phyloP scores from a whole-genome alignment of 768 basidiomycete genomes.

The Tricholoma terreum region DNA sequence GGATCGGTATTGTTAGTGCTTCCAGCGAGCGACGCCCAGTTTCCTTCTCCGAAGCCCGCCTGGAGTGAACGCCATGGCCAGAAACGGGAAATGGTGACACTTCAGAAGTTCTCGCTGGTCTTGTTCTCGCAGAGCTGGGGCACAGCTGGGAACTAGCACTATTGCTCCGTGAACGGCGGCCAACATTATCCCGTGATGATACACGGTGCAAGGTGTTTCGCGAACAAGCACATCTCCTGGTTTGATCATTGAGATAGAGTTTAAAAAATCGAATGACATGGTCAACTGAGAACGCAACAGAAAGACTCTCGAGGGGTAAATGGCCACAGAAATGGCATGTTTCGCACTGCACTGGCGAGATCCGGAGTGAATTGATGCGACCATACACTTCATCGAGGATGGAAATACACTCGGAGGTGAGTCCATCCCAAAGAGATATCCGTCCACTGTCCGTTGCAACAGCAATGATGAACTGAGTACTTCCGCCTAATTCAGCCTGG shows the following conservation, averaged over 20 bases:
- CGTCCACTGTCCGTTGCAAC: constrained; percentile 63
- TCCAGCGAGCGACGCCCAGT: constrained; percentile 47
- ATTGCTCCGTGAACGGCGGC: constrained; percentile 59
- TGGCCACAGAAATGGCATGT: constrained; percentile 74
- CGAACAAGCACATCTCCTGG: constrained; percentile 67
- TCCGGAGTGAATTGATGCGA: constrained; percentile 53
- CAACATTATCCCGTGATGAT: constrained; percentile 44
- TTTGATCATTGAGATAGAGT: constrained; percentile 52
- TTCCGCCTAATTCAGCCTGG: constrained; percentile 48
- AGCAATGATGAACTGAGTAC: constrained; percentile 51
- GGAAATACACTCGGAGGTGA: constrained; percentile 60
- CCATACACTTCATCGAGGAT: constrained; percentile 61
- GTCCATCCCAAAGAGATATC: constrained; percentile 74
- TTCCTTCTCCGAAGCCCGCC: constrained; percentile 71
- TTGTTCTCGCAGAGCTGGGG: constrained; percentile 44
- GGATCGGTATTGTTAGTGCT: constrained; percentile 42
- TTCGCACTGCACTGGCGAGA: constrained; percentile 51
- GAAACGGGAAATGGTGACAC: constrained; percentile 71
- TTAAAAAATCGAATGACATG: constrained; percentile 65
- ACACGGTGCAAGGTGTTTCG: constrained; percentile 43
- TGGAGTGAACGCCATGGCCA: constrained; percentile 73
- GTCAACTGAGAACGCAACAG: constrained; percentile 63
- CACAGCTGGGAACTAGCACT: constrained; percentile 48
- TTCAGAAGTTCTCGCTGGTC: constrained; percentile 48
- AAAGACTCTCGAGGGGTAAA: constrained; percentile 60